Evolutionary conservation across 2,329 filamentous ascomycete species (phyloP), one percentile per base, ranked within the genome.

Genomic region (Talaromyces sp.): DNA sequence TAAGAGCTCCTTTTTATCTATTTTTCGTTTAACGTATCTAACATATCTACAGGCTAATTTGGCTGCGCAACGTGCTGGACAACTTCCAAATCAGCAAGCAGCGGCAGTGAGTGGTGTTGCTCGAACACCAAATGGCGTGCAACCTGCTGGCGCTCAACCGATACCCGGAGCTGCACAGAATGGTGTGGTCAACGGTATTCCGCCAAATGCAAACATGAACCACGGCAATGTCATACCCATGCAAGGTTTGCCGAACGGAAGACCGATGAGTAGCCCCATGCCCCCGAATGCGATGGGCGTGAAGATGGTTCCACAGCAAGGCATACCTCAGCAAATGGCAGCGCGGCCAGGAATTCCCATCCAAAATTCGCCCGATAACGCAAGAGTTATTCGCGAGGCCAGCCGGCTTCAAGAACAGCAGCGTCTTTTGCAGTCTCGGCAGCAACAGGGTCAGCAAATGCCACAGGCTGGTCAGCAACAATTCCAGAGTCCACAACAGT

Each of bases 341-440:
- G 68, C 71, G 19, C 73, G 78, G 47, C 74, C 79, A 62, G 77
- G 78, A 22, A 73, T 80, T 63, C 72, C 76, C 22, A 80, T 89
- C 70, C 88, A 90, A 71, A 85, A 88, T 9, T 79, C 79, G 39
- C 78, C 81, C 4, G 80, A 83, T 63, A 81, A 81, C 67, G 74
- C 80, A 41, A 79, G 82, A 10, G 78, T 83, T 31, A 77, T 81
- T 41, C 77, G 81, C 56, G 81, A 83, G 72, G 81, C 79, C 37
- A 80, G 75, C 67, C 78, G 80, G 50, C 72, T 83, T 37, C 81
- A 82, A 72, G 78, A 81, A 67, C 79, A 80, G 67, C 87, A 88
- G 63, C 85, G 87, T 50, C 87, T 91, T 49, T 84, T 89, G 11
- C 87, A 90, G 66, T 78, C 78, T 59, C 76, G 78, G 33, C 78